Base-by-base conservation (phyloP, 2,329 filamentous ascomycete species). In the Scedosporium aurantiacum region DNA sequence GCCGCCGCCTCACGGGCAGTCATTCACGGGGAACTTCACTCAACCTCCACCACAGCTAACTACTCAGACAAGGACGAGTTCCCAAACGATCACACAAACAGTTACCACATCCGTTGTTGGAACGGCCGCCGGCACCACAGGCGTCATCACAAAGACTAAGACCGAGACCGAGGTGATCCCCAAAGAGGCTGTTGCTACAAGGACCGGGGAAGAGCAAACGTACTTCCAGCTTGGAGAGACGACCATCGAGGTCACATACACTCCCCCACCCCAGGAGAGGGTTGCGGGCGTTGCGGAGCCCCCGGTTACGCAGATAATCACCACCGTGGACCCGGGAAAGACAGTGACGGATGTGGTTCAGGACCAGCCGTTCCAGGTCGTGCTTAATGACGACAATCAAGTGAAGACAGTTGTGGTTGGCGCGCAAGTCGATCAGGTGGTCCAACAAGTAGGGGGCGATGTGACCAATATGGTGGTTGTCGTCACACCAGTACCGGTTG, bases 301-400 rank as follows among this genome's bases (percentile, higher is more conserved):
- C 5, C 66, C 68, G 0, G 64, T 67, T 5, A 65, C 66, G n/a
- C 54, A 67, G 1, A 63, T 69, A 4, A 56, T 67, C 2, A 67
- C 67, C 3, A 66, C 65, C 1, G 65, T 70, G 0, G 40, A 66
- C 0, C 64, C 64, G 4, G 68, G 66, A 3, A 61, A 61, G 1
- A 65, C 65, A 1, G 61, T 67, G 5, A 65, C 63, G 1, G 45
- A 63, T 1, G 58, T 66, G 1, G 57, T 66, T 25, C 61, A 61
- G n/a, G 43, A 40, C 4, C 37, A 43, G 4, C 62, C 64, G 16
- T 14, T 58, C 6, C 57, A 65, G 52, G 62, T 41, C 12, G 54
- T 65, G 10, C 61, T 66, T 5, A 63, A 58, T 16, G 50, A 47
- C 4, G 47, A 58, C 4, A 61, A 58, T 1, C 50, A 65, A 4